Evolutionary conservation across 306 rosid genomes (phyloP), one percentile per base, ranked within the genome.

Genomic region (Sicyos edulis): DNA sequence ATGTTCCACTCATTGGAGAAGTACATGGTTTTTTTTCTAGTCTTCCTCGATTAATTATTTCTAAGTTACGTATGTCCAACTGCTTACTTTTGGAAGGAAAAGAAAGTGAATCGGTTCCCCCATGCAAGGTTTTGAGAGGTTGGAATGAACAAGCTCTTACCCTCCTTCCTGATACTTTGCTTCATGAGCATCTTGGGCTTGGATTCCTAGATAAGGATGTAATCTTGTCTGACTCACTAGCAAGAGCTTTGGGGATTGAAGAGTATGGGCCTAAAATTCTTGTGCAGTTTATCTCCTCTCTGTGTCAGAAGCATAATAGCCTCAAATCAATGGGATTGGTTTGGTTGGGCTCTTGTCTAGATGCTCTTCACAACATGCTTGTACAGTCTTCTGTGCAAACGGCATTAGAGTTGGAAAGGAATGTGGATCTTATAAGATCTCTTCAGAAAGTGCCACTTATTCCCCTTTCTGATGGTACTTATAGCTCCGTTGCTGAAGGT

Each of bases 11-110:
- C 80, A 82, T 85, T 12, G 96, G 98, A 69, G 98, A 92, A 75
- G 96, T 90, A 70, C 96, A 92, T 70, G 96, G 98, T 51, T 92
- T 92, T 81, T 92, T 92, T 83, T 85, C 93, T n/a, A 78, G 86
- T 80, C 96, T 92, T 80, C 96, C 96, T 13, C 90, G 91, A 24
- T 77, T 87, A 84, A 84, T 90, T 73, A 82, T 88, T 83, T 85
- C 87, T 62, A 85, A 85, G 54, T 75, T 92, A 70, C 91, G 96
- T 14, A 79, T 78, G 79, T 78, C 89, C 50, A 88, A 88, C 77
- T 90, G 96, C 83, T 82, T 92, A 79, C 88, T 92, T 80, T 79
- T 84, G 78, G 98, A 92, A 73, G 88, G 93, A 54, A 80, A 77
- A 65, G 76, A 75, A 29, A 72, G 76, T 79, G 86, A 76, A 80